A percentile compares a stretch with the other conserved stretches of the same genome.
These are phyloP conservation scores for Fusarium sp. DNA, from an alignment of 2,329 filamentous ascomycete species.

Conservation along the genomic window DNA sequence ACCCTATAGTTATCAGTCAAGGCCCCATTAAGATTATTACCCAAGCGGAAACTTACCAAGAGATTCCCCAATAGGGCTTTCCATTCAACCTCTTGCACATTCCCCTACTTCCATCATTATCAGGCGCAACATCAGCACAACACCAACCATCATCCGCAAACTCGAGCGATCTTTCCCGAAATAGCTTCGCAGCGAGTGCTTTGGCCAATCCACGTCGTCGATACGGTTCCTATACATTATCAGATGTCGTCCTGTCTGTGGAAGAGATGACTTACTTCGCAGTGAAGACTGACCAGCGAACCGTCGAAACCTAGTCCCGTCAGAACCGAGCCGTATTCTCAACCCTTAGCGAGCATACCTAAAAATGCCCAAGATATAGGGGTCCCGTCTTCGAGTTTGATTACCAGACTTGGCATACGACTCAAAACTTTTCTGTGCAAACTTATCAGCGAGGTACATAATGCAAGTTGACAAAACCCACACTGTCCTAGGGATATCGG, in stretches of 20 bases:
- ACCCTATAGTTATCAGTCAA: constrained; percentile 27
- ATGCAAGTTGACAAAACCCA: constrained; percentile 34
- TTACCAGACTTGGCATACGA: constrained; percentile 58
- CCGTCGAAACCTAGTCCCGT: constrained; percentile 63
- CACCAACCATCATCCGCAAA: constrained; percentile 64
- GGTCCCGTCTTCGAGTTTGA: constrained; percentile 59
- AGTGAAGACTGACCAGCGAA: constrained; percentile 70
- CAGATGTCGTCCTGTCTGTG: accelerated
- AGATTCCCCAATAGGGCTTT: constrained; percentile 63
- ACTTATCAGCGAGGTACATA: background rate
- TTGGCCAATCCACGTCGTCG: constrained; percentile 73
- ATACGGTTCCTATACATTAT: constrained; percentile 64
- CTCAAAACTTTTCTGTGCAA: constrained; percentile 54
- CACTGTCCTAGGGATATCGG: constrained; percentile 66
- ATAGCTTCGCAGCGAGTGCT: constrained; percentile 66
- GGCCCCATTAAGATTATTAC: accelerated
- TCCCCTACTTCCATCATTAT: constrained; percentile 69
- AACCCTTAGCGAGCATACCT: constrained; percentile 44
- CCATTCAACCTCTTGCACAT: constrained; percentile 73
- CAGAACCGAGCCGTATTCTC: background rate
- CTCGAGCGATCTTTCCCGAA: constrained; percentile 60
- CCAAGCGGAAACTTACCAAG: constrained; percentile 71
- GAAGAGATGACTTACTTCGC: constrained; percentile 55
- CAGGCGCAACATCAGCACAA: constrained; percentile 71
- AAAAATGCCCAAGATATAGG: constrained; percentile 74